These are phyloP conservation scores for Hura crepitans DNA, from an alignment of 441 rosid species.

Conservation along the genomic window DNA sequence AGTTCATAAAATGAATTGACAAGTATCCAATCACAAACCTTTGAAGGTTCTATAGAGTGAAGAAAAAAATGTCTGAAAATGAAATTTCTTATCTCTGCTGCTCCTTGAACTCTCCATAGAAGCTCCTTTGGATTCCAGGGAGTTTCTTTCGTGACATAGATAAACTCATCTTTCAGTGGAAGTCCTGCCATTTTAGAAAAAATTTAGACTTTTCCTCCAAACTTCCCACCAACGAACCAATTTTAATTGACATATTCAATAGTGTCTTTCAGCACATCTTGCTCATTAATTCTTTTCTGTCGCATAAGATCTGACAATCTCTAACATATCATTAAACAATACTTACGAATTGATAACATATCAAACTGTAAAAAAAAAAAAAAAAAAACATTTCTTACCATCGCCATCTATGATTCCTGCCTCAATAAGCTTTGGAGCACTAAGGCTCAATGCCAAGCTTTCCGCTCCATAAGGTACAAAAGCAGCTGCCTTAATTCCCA, in stretches of 20 bases:
- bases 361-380: no score
- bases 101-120: slow-evolving; percentile 20
- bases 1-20: slow-evolving; percentile 20
- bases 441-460: slow-evolving; percentile 17
- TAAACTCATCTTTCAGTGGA: slow-evolving; percentile 14
- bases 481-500: slow-evolving; percentile 21
- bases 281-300: no score
- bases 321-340: no score
- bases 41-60: neutral
- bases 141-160: slow-evolving; percentile 19
- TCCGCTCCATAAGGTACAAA: slow-evolving; percentile 20
- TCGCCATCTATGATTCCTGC: slow-evolving; percentile 28
- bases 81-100: neutral
- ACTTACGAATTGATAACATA: no score
- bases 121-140: slow-evolving; percentile 19
- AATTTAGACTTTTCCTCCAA: no score
- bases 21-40: slow-evolving; percentile 19
- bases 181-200: no score
- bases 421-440: slow-evolving; percentile 23
- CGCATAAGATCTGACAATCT: no score
- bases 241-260: no score
- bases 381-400: slow-evolving; percentile 21
- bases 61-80: neutral
- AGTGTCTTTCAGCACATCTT: no score
- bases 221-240: no score